Base-by-base conservation (phyloP, 2,329 filamentous ascomycete species). In the Aspergillus pseudoterreus region DNA sequence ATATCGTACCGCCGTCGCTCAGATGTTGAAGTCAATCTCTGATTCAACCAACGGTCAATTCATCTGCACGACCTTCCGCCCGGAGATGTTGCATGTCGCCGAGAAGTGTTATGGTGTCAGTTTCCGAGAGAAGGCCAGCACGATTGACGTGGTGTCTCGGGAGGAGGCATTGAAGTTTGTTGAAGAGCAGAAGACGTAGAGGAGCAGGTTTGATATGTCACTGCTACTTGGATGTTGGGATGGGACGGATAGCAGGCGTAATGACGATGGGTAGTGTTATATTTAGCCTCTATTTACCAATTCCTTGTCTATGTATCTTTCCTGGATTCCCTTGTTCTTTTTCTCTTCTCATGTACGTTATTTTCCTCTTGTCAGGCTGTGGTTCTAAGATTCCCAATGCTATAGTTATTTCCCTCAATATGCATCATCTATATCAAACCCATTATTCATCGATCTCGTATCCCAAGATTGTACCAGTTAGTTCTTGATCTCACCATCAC, bases 101-200 rank as follows among this genome's bases (percentile, higher is more conserved):
- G 92, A 97, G 76, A 95, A 96, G 76, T 96, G 92, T 74, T 99
- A 99, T 71, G 94, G 94, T 55, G 94, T 99, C 47, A 90, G 89
- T 47, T 97, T 79, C 65, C 83, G 84, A 59, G 92, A 92, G 72
- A 97, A 97, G 81, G 95, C 92, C 59, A 95, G 90, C 75, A 89
- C 85, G 36, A 95, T 99, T 64, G 90, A 94, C 73, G 92, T 92
- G 47, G 92, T 96, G 45, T 86, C 83, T 56, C 84, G 85, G 50
- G 90, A 96, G 58, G 89, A 94, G 63, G 94, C 94, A 24, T 77
- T 99, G 61, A 86, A 89, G 65, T 99, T 99, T 69, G 92, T 99
- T 11, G 92, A 97, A 69, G 92, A 91, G 17, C 90, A 95, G 71
- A 79, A 79, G 66, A 61, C 68, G 14, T 74, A 22, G 27, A 38